A percentile compares a stretch with the other conserved stretches of the same genome.
Evolutionary conservation across 768 basidiomycete genomes (phyloP).

Genomic region (Kwoniella sp.): DNA sequence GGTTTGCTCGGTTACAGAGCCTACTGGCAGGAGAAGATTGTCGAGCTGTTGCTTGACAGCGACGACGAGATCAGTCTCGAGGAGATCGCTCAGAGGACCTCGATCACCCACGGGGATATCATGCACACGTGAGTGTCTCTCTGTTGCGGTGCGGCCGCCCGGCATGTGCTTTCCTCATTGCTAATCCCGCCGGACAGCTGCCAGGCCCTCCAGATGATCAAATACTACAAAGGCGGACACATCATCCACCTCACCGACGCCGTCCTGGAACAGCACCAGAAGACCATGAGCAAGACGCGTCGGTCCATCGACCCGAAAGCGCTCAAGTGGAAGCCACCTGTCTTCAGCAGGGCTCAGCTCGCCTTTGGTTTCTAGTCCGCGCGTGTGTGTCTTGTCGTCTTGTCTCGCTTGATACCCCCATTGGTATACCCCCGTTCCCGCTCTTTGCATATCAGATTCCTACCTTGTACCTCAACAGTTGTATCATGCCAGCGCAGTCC

Average conservation of each 20-base stretch:
- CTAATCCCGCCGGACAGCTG: no score
- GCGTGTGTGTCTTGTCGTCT: no score
- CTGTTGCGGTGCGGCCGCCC: neutral
- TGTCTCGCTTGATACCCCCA: no score
- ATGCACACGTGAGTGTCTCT: constrained; percentile 84
- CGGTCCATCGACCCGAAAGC: constrained; percentile 72
- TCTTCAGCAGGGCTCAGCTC: constrained; percentile 16
- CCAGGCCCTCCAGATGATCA: constrained; percentile 88
- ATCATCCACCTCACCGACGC: constrained; percentile 87
- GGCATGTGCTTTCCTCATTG: no score
- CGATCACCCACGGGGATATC: constrained; percentile 90
- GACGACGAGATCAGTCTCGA: constrained; percentile 85
- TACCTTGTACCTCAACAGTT: no score
- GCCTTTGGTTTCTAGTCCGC: constrained; percentile 19
- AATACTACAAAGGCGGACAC: constrained; percentile 91
- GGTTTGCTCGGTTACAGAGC: constrained; percentile 88
- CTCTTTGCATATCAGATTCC: no score
- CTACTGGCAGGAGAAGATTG: constrained; percentile 95
- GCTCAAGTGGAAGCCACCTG: constrained; percentile 80
- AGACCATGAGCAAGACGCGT: constrained; percentile 70
- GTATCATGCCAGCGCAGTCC: no score
- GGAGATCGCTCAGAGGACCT: constrained; percentile 91
- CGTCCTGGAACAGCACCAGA: constrained; percentile 85
- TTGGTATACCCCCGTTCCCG: no score
- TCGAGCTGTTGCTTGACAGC: constrained; percentile 71